Conservation (phyloP, 441 rosid species). For the Euphorbia neoarborescens region DNA sequence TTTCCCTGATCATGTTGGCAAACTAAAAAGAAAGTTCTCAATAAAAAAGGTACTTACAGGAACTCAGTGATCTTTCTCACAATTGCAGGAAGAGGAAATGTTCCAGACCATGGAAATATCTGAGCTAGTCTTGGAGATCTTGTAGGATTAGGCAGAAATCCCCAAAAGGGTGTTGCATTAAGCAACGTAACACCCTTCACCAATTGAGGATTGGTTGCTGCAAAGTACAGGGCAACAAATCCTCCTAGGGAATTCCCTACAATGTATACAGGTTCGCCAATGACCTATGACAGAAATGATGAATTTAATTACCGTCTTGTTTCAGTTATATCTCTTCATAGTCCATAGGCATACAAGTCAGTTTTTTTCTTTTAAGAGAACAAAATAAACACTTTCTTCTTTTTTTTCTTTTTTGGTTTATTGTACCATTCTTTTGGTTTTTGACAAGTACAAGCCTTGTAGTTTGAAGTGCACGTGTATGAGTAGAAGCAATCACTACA, state of each 20-base stretch:
- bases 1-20: background rate
- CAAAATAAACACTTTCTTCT: background rate
- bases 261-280: slow-evolving; percentile 78
- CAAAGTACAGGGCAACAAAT: slow-evolving; percentile 67
- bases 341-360: background rate
- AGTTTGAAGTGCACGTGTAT: background rate
- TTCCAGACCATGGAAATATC: slow-evolving; percentile 78
- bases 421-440: background rate
- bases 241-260: slow-evolving; percentile 96
- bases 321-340: background rate
- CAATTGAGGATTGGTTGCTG: slow-evolving; percentile 66
- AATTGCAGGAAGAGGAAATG: slow-evolving; percentile 68
- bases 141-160: slow-evolving; percentile 72
- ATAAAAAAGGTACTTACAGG: slow-evolving; percentile 43
- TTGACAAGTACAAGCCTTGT: background rate
- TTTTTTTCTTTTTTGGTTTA: too few relatives aligned
- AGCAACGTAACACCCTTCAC: slow-evolving; percentile 86
- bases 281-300: slow-evolving; percentile 41
- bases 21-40: background rate
- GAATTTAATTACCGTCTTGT: background rate
- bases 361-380: background rate
- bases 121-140: slow-evolving; percentile 64
- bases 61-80: slow-evolving; percentile 66
- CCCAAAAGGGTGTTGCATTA: slow-evolving; percentile 95
- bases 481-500: background rate